Evolutionary conservation across 2,329 filamentous ascomycete species (phyloP), one percentile per base, ranked within the genome.

Genomic region (Esteya vermicola): DNA sequence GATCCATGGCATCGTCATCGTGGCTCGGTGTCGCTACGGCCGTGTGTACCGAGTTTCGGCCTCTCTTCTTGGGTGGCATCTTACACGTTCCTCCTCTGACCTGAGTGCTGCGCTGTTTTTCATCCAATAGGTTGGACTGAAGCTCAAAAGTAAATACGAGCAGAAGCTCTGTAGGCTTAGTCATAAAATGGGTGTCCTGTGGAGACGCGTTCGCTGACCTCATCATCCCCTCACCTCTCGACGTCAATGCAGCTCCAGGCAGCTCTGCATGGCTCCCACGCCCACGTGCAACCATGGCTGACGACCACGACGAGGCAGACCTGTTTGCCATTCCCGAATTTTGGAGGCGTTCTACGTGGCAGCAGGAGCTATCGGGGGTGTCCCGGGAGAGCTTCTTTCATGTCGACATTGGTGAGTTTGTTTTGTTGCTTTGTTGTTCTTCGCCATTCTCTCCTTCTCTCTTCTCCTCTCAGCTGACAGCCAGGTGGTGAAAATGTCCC

Each of bases 1-100:
- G 56, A 41, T 71, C 72, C 71, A 74, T 77, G 20, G 65, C 61
- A 58, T 80, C 75, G 42, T 76, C 72, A 50, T 76, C 69, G 48
- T 57, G 54, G 36, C 58, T 54, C 8, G 64, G 61, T 13, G 67
- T 65, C 9, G 68, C 57, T 7, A 68, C 57, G 1, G 45, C 47
- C 10, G 56, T 51, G 36, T 47, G 52, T 31, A 59, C 43, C 23
- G 45, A 59, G 31, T 57, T 57, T 63, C 68, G 72, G 1, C 80
- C 81, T 4, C 61, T 84, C 41, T 70, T 89, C 41, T 60, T 93
- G 1, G 72, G 72, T 22, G 71, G 70, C 43, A 76, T 88, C n/a
- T n/a, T n/a, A n/a, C n/a, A n/a, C n/a, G n/a, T n/a, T n/a, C n/a
- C n/a, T n/a, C n/a, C n/a, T n/a, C n/a, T n/a, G n/a, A n/a, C n/a